phyloP scores from a whole-genome alignment of 306 rosid genomes.

The Trifolium repens region DNA sequence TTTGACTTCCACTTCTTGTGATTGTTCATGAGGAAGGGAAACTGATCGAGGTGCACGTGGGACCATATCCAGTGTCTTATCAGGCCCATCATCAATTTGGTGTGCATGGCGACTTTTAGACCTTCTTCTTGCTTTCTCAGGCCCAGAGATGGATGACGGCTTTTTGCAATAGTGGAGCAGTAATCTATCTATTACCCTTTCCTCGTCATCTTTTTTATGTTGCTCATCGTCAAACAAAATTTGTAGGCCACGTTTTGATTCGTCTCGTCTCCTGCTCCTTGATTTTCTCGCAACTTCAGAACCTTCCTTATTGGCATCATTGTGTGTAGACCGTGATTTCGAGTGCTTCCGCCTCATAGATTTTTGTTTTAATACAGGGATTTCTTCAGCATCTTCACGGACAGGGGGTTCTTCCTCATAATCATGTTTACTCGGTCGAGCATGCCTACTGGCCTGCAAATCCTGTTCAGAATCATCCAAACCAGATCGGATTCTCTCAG shows the following conservation, averaged over 20 bases:
- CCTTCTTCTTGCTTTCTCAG: constrained; percentile 67
- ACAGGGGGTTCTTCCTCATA: constrained; percentile 50
- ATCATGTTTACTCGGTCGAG: constrained; percentile 46
- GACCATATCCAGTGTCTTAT: constrained; percentile 45
- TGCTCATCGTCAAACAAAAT: constrained; percentile 76
- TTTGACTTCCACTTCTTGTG: constrained; percentile 53
- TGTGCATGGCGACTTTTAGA: constrained; percentile 66
- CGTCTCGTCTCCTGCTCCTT: constrained; percentile 76
- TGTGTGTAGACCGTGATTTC: constrained; percentile 59
- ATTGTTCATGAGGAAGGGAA: constrained; percentile 74
- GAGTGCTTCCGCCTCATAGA: constrained; percentile 69
- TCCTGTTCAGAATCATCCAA: constrained; percentile 57
- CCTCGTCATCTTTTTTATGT: constrained; percentile 70
- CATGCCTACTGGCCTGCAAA: constrained; percentile 50
- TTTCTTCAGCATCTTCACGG: constrained; percentile 48
- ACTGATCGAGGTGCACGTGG: constrained; percentile 60
- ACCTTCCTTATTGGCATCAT: constrained; percentile 56
- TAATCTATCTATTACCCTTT: constrained; percentile 81
- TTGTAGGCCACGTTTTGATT: constrained; percentile 70
- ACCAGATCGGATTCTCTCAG: constrained; percentile 51
- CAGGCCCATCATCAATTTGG: constrained; percentile 47
- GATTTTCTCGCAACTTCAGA: constrained; percentile 55
- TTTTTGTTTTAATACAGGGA: constrained; percentile 62
- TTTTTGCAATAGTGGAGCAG: constrained; percentile 87
- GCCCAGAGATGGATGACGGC: constrained; percentile 52